Evolutionary conservation across 331 rosid genomes (phyloP).

Genomic region (Malus hybrid): DNA sequence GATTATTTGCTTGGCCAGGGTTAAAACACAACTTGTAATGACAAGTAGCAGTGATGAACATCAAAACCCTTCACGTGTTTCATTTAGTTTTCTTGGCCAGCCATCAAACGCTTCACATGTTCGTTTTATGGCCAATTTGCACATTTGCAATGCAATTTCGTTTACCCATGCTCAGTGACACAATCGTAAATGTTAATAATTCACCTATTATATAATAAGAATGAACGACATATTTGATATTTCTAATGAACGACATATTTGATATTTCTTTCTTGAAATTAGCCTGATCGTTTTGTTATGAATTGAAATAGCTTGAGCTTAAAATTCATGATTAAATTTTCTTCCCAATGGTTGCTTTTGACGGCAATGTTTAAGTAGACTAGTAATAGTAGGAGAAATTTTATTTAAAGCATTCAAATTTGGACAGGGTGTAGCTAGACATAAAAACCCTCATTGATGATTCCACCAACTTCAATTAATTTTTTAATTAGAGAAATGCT

Average conservation of each 20-base stretch:
- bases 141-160: constrained; percentile 1
- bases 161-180: neutral
- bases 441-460: constrained; percentile 8
- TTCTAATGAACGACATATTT: too few species aligned
- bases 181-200: too few species aligned
- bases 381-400: neutral
- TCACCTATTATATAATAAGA: too few species aligned
- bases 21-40: constrained; percentile 12
- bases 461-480: neutral
- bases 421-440: neutral
- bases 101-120: constrained; percentile 18
- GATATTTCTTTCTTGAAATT: too few species aligned
- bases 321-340: neutral
- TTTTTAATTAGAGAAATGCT: too few species aligned
- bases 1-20: constrained; percentile 19
- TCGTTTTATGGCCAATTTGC: constrained; percentile 18
- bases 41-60: neutral
- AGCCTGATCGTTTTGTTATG: neutral
- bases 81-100: neutral
- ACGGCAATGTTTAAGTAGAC: neutral
- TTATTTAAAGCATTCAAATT: neutral
- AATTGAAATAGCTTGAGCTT: neutral
- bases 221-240: too few species aligned
- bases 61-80: constrained; percentile 20
- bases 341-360: neutral